Evolutionary conservation across 805 yeast species (phyloP).

Genomic region (Schizosaccharomyces japonicus): DNA sequence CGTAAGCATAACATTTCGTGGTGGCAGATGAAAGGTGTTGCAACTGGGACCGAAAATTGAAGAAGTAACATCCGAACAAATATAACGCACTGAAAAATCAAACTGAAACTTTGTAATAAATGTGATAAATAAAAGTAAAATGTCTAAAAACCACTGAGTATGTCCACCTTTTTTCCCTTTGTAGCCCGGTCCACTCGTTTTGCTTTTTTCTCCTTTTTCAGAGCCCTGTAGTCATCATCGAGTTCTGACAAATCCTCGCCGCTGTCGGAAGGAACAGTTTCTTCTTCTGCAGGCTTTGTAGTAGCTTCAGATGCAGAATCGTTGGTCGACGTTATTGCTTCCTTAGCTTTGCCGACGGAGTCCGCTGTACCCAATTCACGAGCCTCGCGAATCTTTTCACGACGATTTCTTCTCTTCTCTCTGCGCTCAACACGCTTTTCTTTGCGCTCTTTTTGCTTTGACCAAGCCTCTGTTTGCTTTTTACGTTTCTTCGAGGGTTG

Average conservation of each 20-base stretch:
- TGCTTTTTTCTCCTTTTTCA: background rate
- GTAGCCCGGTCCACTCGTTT: too few species aligned
- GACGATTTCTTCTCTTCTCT: slow-evolving; percentile 15
- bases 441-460: slow-evolving; percentile 38
- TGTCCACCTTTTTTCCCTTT: too few species aligned
- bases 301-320: background rate
- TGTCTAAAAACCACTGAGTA: too few species aligned
- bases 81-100: too few species aligned
- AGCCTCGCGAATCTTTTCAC: slow-evolving; percentile 27
- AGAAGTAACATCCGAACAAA: too few species aligned
- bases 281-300: background rate
- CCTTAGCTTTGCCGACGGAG: background rate
- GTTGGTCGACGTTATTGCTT: background rate
- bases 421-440: slow-evolving; percentile 36
- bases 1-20: background rate
- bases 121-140: too few species aligned
- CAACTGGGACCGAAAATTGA: too few species aligned
- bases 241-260: background rate
- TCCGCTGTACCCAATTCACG: slow-evolving; percentile 48
- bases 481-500: background rate
- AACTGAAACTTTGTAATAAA: too few species aligned
- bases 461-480: slow-evolving; percentile 52
- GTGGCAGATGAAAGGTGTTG: too few species aligned
- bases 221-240: background rate
- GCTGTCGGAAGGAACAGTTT: background rate